Evolutionary conservation across 352 stramenopile species (phyloP), one percentile per base, ranked within the genome.

Genomic region (Phytopythium ostracodes): DNA sequence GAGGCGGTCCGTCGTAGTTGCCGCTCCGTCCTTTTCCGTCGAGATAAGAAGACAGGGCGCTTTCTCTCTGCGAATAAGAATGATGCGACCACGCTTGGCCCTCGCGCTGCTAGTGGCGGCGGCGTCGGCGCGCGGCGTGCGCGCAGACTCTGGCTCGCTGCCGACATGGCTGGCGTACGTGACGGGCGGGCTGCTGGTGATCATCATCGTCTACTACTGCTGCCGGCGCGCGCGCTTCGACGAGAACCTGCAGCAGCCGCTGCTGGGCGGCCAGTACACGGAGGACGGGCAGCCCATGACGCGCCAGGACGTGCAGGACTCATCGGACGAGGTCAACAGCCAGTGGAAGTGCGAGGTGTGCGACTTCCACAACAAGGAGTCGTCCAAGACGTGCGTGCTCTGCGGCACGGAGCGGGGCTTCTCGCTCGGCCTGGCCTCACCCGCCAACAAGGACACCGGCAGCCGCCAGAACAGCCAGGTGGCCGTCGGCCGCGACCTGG

Each of bases 161-260:
- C 84, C 86, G 15, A 84, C 82, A 31, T 95, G 86, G 86, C 73
- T 95, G 25, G 86, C 86, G 47, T 95, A 92, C 70, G 79, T 92
- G 36, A 95, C 86, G 15, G 86, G 86, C 59, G 86, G 84, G 1
- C 64, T 95, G 35, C 66, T 95, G 55, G 74, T 95, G 60, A 77
- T 95, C 50, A 95, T 95, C 66, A 92, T 95, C 63, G 75, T 93
- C 33, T 95, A 95, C 75, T 95, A 95, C 60, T 95, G 86, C 75
- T 95, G 86, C 59, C 86, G 86, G 43, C 84, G 84, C 58, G 80
- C 84, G 60, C 81, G 86, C 59, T 95, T 95, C 60, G 86, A 95
- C 56, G 86, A 95, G 67, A 93, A 88, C 63, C 69, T 95, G 36
- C 86, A 95, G 68, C 84, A 93, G 60, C 86, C 86, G 47, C 71